Conservation (phyloP, 345 rosid species). For the Xanthoceras sorbifolium region DNA sequence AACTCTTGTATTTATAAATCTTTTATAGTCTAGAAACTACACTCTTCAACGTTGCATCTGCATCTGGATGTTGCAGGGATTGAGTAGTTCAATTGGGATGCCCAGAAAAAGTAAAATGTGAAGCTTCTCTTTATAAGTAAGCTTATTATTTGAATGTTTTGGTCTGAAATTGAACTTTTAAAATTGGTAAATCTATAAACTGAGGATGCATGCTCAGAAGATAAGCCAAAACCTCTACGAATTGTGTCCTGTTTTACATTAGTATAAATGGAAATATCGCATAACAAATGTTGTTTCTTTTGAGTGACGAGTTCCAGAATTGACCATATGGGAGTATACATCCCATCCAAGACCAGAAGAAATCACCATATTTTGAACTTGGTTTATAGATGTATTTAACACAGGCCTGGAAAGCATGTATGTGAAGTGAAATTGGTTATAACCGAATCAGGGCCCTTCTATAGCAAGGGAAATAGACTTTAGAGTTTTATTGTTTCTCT, state of each 20-base stretch:
- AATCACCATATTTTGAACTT: background rate
- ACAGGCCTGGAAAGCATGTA: background rate
- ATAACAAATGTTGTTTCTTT: background rate
- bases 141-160: slow-evolving; percentile 37
- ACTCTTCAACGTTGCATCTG: slow-evolving; percentile 57
- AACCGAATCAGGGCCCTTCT: background rate
- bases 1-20: slow-evolving; percentile 14
- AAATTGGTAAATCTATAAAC: slow-evolving; percentile 8
- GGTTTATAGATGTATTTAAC: background rate
- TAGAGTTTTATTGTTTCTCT: too few species aligned
- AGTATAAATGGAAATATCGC: background rate
- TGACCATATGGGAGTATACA: background rate
- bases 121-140: slow-evolving; percentile 58
- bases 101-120: slow-evolving; percentile 56
- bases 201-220: slow-evolving; percentile 10
- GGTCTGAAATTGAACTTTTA: slow-evolving; percentile 21
- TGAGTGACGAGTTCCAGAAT: background rate
- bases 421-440: background rate
- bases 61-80: slow-evolving; percentile 75
- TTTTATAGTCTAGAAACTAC: slow-evolving; percentile 39
- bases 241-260: slow-evolving; percentile 7
- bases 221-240: background rate
- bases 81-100: slow-evolving; percentile 49
- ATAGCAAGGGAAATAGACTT: background rate
- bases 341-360: background rate